phyloP scores from a whole-genome alignment of 768 basidiomycete species.

The Xerocomus potaroensis region DNA sequence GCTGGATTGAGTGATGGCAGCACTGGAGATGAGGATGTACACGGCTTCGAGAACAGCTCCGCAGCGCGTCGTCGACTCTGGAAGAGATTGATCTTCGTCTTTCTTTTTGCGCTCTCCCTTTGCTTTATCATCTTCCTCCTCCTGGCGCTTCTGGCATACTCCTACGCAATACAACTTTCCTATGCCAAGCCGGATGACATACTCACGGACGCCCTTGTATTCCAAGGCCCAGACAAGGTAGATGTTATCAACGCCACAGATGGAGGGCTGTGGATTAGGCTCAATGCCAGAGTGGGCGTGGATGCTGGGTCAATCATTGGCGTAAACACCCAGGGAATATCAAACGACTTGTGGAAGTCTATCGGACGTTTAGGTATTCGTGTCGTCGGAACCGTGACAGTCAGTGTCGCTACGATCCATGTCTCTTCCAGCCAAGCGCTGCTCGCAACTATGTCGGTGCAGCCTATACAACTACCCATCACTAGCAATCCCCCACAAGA shows the following conservation, averaged over 20 bases:
- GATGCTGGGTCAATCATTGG: constrained; percentile 62
- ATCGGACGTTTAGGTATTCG: constrained; percentile 66
- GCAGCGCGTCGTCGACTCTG: constrained; percentile 27
- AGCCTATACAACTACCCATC: constrained; percentile 56
- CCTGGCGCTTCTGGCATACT: constrained; percentile 55
- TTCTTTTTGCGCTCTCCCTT: constrained; percentile 51
- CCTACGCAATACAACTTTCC: constrained; percentile 57
- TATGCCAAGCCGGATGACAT: constrained; percentile 54
- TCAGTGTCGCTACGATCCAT: constrained; percentile 48
- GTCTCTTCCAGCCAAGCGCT: constrained; percentile 40
- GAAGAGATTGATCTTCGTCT: constrained; percentile 42
- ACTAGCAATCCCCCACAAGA: constrained; percentile 33
- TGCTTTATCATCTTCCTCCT: constrained; percentile 44
- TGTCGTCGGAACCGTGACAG: constrained; percentile 50
- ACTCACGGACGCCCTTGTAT: constrained; percentile 48
- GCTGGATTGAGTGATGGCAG: constrained; percentile 18
- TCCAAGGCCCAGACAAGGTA: constrained; percentile 58
- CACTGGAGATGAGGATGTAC: constrained; percentile 17
- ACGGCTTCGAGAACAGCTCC: constrained; percentile 18
- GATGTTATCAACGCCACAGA: constrained; percentile 61
- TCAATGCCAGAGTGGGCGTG: constrained; percentile 58
- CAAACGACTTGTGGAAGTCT: constrained; percentile 55
- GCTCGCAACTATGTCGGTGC: constrained; percentile 45
- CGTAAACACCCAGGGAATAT: constrained; percentile 46
- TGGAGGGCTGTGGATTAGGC: constrained; percentile 55